Evolutionary conservation across 1,284 basidiomycete genomes (phyloP).

Genomic region (Trichosporon faecale): DNA sequence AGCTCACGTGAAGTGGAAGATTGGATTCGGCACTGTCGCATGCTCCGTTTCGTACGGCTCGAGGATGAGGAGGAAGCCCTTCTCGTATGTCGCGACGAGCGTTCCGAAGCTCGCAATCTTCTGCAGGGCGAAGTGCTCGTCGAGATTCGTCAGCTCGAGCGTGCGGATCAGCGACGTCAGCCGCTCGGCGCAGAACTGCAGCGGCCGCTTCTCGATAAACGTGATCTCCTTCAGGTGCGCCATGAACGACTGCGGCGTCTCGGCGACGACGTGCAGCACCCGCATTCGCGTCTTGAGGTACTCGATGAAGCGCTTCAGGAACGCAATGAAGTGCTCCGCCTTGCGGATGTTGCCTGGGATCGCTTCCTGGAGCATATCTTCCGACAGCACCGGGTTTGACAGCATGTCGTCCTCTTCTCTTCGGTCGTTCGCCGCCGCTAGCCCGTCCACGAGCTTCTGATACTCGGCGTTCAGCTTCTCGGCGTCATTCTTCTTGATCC

Average conservation of each 20-base stretch:
- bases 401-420: conserved; percentile 74
- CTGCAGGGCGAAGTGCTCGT: conserved; percentile 87
- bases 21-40: conserved; percentile 96
- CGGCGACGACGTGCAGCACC: conserved; percentile 98
- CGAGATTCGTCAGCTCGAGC: conserved; percentile 81
- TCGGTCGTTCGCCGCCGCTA: conserved; percentile 70
- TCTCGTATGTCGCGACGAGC: conserved; percentile 96
- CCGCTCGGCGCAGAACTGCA: conserved; percentile 96
- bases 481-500: conserved; percentile 91
- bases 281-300: conserved; percentile 99
- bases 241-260: conserved; percentile 95
- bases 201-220: conserved; percentile 93
- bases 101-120: conserved; percentile 97
- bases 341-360: conserved; percentile 97
- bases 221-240: conserved; percentile 99
- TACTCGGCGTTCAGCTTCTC: conserved; percentile 96
- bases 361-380: conserved; percentile 91
- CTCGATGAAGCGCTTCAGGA: conserved; percentile 96
- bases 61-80: conserved; percentile 93
- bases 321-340: conserved; percentile 98
- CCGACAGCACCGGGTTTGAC: conserved; percentile 92
- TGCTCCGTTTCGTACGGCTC: conserved; percentile 99
- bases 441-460: conserved; percentile 88
- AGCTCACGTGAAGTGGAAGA: conserved; percentile 93
- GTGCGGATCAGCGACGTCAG: conserved; percentile 91